Base-by-base conservation (phyloP, 768 basidiomycete genomes). In the Trametes punicea region DNA sequence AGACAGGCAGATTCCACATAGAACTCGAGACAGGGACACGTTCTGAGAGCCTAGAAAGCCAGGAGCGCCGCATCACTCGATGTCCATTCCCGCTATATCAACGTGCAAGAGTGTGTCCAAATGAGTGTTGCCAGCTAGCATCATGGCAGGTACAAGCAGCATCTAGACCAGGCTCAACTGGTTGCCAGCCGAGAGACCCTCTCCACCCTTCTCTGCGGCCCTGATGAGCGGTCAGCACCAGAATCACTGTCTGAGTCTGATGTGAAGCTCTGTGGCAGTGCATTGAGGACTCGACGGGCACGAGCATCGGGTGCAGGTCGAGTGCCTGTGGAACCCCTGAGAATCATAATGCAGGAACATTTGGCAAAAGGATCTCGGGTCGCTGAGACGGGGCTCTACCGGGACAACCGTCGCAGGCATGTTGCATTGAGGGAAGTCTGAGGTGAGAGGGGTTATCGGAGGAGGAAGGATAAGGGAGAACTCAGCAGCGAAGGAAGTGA, bases 401-500 rank as follows among this genome's bases (percentile, higher is more conserved):
- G 89, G 88, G 29, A 93, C 78, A 23, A 90, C 74, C 0, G 79
- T 81, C 0, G 81, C 71, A 0, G 82, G 76, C n/a, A 80, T 80
- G n/a, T 81, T 71, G 36, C 89, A 82, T 66, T 83, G 79, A 23
- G 85, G 85, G 76, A 93, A 91, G 70, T 96, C 90, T 3, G 94
- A 95, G 59, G 96, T 67, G 46, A 97, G 80, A 2, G 87, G 86
- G 0, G 87, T 87, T 1, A 86, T 85, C 2, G 93, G 88, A 5
- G 93, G 91, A 16, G 90, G 89, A 23, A 92, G 86, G 49, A 93
- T 82, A 53, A 98, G 78, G 33, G 89, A 90, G 77, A 98, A 98
- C 75, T 99, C 97, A 45, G 91, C 71, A 0, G 93, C 91, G 51
- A 96, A 81, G 11, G 88, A 82, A 11, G 83, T 78, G 9, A 95